Evolutionary conservation across 1,284 basidiomycete genomes (phyloP).

Genomic region (Wallemia hederae): DNA sequence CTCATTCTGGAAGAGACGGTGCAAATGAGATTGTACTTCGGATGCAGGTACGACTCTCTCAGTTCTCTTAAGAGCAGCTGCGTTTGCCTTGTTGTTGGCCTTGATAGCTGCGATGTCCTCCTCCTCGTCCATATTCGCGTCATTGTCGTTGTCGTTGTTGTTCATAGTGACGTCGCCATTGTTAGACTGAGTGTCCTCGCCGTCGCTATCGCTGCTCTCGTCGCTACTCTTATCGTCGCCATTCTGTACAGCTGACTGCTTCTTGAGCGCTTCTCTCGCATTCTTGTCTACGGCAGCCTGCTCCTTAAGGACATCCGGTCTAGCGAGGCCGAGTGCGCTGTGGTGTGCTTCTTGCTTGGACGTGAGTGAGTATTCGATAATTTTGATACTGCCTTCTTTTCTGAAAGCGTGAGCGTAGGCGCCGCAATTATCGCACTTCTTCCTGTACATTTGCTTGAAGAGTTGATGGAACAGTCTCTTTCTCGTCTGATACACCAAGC

Average conservation of each 20-base stretch:
- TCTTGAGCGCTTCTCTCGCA: neutral
- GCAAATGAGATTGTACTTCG: slow-evolving; percentile 79
- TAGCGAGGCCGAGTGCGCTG: slow-evolving; percentile 24
- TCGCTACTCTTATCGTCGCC: slow-evolving; percentile 3
- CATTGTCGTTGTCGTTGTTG: slow-evolving; percentile 4
- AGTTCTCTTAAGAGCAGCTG: slow-evolving; percentile 29
- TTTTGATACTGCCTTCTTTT: neutral
- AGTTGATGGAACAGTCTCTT: slow-evolving; percentile 66
- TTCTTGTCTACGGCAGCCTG: neutral
- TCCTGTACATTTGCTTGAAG: slow-evolving; percentile 53
- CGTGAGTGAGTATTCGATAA: slow-evolving; percentile 80
- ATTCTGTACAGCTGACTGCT: slow-evolving; percentile 4
- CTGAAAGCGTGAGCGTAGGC: neutral
- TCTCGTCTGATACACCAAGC: slow-evolving; percentile 70
- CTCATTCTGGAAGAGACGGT: slow-evolving; percentile 64
- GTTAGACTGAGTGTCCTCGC: too few species aligned
- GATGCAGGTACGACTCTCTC: slow-evolving; percentile 70
- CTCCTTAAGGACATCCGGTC: neutral
- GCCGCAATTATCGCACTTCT: slow-evolving; percentile 19
- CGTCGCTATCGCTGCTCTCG: neutral
- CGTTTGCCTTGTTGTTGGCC: slow-evolving; percentile 39
- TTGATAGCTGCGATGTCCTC: slow-evolving; percentile 34
- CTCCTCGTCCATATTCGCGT: slow-evolving; percentile 4
- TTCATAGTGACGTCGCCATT: slow-evolving; percentile 4
- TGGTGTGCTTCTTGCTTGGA: slow-evolving; percentile 98